Evolutionary conservation across 2,329 filamentous ascomycete species (phyloP), one percentile per base, ranked within the genome.

Genomic region (Dothiorella sarmentorum): DNA sequence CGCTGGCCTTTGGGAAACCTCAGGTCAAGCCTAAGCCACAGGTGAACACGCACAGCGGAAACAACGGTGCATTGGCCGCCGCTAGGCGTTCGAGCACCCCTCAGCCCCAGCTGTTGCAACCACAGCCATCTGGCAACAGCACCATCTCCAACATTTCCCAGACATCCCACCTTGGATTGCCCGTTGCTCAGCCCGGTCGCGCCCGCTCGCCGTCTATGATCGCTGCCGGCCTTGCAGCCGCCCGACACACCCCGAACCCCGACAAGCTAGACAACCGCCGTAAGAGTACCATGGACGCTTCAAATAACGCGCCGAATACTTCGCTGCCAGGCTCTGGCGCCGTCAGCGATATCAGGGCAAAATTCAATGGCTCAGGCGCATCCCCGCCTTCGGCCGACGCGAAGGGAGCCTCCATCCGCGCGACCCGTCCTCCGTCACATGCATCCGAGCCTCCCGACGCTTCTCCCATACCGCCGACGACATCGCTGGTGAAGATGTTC

Each of bases 401-500:
- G 17, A 56, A 44, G 27, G 15, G 17, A 5, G 10, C 15, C 4
- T 29, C 49, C 13, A 17, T 24, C 35, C 49, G 33, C 2, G 3
- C 33, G 35, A 40, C n/a, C 35, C 49, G 33, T 7, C 20, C 49
- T 11, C 24, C 22, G 10, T 57, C 17, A 61, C 49, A 29, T 9
- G 9, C 49, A 24, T 53, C 49, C 35, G 74, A 75, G 33, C 62
- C 73, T 15, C 74, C 78, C 11, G 83, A 89, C 67, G 81, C 82
- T 9, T 80, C 77, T 1, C 76, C 84, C 5, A 85, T 88, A 51
- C 76, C 82, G 22, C 80, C 87, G 0, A 86, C 87, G 0, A 83
- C 78, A 3, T 82, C 85, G 4, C 76, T 90, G 18, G 86, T 90
- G 56, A 82, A 82, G 37, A 79, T 89, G 74, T 90, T 90, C 63